Evolutionary conservation across 2,329 filamentous ascomycete species (phyloP).

Genomic region (Alternaria triticina): DNA sequence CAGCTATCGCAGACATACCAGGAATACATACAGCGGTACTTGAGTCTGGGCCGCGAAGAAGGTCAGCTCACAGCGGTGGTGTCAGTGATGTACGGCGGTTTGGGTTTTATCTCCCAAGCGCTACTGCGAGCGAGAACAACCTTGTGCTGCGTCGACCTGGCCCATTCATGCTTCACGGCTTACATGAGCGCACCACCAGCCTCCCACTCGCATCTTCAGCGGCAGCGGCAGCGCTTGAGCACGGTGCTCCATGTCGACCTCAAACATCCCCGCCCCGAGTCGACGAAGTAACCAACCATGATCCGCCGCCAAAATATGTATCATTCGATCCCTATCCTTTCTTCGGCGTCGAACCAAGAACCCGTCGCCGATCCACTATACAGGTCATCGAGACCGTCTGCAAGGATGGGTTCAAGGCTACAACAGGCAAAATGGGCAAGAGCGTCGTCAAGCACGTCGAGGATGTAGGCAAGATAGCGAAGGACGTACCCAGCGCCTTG

Average conservation of each 20-base stretch:
- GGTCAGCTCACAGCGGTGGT: background rate
- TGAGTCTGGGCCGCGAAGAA: background rate
- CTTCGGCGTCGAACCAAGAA: background rate
- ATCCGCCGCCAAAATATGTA: constrained; percentile 4
- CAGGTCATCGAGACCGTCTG: background rate
- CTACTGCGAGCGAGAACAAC: background rate
- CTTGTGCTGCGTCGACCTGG: background rate
- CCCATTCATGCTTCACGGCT: background rate
- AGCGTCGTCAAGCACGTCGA: background rate
- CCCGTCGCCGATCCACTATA: background rate
- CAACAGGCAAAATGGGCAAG: constrained; percentile 1
- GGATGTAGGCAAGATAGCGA: constrained; percentile 1
- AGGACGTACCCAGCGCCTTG: background rate
- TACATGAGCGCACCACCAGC: background rate
- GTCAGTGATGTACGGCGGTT: background rate
- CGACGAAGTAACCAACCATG: background rate
- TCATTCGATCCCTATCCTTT: constrained; percentile 4
- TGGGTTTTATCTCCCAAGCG: background rate
- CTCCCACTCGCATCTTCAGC: background rate
- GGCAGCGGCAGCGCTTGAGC: background rate
- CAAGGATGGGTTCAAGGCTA: background rate
- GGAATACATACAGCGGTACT: background rate
- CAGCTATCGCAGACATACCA: background rate
- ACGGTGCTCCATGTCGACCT: background rate
- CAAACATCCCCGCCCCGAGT: background rate